Evolutionary conservation across 208 protist species (phyloP).

Genomic region (Acanthamoeba pearcei): DNA sequence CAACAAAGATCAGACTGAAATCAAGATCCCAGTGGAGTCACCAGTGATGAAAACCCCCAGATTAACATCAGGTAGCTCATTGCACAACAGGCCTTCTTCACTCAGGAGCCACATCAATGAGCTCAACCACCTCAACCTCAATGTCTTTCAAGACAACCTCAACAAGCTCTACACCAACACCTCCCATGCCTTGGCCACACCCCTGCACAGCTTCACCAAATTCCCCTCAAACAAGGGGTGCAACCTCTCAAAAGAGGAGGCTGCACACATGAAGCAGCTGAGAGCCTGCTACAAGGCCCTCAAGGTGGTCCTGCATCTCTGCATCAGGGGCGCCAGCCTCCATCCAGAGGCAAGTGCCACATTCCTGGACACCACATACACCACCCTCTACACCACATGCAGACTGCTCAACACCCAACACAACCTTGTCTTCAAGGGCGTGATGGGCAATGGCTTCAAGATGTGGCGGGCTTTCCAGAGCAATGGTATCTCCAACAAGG

Average conservation of each 20-base stretch:
- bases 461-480: not conserved
- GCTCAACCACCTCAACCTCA: no score
- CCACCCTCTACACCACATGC: not conserved
- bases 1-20: no score
- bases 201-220: not conserved
- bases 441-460: slow-evolving; percentile 10
- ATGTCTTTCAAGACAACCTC: not conserved
- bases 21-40: no score
- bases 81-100: no score
- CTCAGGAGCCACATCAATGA: no score
- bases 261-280: not conserved
- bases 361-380: not conserved
- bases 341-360: not conserved
- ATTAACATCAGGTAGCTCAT: no score
- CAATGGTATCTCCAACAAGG: not conserved
- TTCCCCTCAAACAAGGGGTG: not conserved
- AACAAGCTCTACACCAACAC: not conserved
- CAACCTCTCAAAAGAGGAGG: slow-evolving; percentile 20
- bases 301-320: not conserved
- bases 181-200: not conserved
- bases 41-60: no score
- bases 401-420: not conserved
- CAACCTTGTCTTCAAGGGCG: not conserved
- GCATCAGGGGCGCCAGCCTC: not conserved
- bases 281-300: not conserved